These are phyloP conservation scores for Botrytis elliptica DNA, from an alignment of 2,329 filamentous ascomycete species.

Conservation along the genomic window DNA sequence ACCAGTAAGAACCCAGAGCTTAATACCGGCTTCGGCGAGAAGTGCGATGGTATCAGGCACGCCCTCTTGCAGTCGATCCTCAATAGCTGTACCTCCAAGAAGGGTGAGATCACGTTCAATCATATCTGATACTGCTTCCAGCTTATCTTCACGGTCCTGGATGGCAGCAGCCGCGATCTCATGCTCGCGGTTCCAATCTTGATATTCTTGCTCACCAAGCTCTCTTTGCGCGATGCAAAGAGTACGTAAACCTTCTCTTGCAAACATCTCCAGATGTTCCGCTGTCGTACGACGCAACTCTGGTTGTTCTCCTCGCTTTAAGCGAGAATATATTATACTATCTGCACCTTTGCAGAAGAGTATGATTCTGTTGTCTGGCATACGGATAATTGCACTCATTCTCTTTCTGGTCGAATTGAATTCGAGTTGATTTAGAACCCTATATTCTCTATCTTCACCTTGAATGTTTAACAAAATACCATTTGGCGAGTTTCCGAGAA, in stretches of 20 bases:
- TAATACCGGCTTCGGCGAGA: conserved; percentile 90
- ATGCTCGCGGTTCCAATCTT: conserved; percentile 80
- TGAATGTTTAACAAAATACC: conserved; percentile 83
- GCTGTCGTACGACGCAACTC: conserved; percentile 82
- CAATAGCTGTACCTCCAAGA: conserved; percentile 92
- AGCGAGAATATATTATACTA: conserved; percentile 91
- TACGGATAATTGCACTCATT: conserved; percentile 95
- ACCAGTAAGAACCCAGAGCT: conserved; percentile 96
- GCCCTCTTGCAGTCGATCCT: conserved; percentile 93
- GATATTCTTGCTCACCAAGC: conserved; percentile 79
- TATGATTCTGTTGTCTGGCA: conserved; percentile 86
- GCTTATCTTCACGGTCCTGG: conserved; percentile 83
- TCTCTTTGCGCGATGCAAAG: conserved; percentile 88
- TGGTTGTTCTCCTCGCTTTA: conserved; percentile 80
- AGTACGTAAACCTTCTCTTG: conserved; percentile 89
- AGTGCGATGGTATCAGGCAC: conserved; percentile 94
- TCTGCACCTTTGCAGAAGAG: conserved; percentile 98
- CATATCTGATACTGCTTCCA: conserved; percentile 83
- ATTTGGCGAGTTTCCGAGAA: conserved; percentile 75
- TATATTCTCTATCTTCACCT: conserved; percentile 81
- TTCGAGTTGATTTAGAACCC: conserved; percentile 89
- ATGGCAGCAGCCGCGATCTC: conserved; percentile 83
- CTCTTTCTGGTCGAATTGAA: conserved; percentile 97
- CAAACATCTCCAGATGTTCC: conserved; percentile 95
- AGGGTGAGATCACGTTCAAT: conserved; percentile 90